phyloP scores from a whole-genome alignment of 2,329 filamentous ascomycete species.

The Aciculosporium take region DNA sequence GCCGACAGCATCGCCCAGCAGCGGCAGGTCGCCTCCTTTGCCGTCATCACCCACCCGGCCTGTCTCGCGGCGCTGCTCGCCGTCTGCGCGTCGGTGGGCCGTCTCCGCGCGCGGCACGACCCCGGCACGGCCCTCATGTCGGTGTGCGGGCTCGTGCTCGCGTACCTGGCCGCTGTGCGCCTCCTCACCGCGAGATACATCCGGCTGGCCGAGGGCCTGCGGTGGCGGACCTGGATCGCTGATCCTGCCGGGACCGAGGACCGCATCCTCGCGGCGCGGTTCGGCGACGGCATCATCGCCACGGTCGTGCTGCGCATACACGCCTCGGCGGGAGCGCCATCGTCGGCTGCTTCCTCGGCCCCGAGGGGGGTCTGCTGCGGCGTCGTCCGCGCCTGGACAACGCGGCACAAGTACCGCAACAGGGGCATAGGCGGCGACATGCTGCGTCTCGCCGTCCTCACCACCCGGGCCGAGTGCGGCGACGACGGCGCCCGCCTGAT shows the following conservation, averaged over 20 bases:
- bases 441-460: conserved; percentile 54
- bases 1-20: conserved; percentile 75
- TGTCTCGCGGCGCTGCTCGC: conserved; percentile 30
- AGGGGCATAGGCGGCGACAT: conserved; percentile 59
- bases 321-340: conserved; percentile 1
- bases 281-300: conserved; percentile 55
- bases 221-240: conserved; percentile 44
- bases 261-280: conserved; percentile 46
- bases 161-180: conserved; percentile 46
- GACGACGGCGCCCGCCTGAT: conserved; percentile 43
- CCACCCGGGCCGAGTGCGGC: conserved; percentile 50
- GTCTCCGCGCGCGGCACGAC: conserved; percentile 28
- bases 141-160: conserved; percentile 45
- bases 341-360: conserved; percentile 4
- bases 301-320: conserved; percentile 53
- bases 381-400: conserved; percentile 69
- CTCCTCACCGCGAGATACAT: conserved; percentile 49
- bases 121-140: conserved; percentile 39
- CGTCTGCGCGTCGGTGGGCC: conserved; percentile 26
- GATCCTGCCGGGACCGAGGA: conserved; percentile 28
- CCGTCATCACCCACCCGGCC: conserved; percentile 49
- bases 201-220: conserved; percentile 44
- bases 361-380: conserved; percentile 45
- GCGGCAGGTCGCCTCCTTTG: conserved; percentile 49
- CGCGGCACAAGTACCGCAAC: conserved; percentile 51